phyloP scores from a whole-genome alignment of 1,139 yeast species.

The Pichia inconspicua region DNA sequence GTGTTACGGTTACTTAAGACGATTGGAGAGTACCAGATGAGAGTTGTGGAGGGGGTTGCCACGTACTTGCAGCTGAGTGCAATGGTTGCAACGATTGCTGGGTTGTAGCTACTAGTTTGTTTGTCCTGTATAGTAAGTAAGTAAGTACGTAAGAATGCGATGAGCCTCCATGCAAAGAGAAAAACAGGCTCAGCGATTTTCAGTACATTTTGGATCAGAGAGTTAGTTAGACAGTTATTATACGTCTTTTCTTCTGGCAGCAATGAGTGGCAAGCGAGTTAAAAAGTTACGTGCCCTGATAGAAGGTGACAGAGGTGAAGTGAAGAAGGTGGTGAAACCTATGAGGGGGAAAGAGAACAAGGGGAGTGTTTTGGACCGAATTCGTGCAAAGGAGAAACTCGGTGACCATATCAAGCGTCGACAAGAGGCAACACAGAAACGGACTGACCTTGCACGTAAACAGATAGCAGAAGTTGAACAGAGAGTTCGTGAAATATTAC shows the following conservation, averaged over 20 bases:
- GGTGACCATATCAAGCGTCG: not conserved
- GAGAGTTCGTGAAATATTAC: not conserved
- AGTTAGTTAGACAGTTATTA: too few relatives aligned
- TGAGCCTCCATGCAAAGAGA: not conserved
- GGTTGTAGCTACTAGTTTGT: not conserved
- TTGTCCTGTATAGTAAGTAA: too few relatives aligned
- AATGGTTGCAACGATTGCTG: constrained; percentile 57
- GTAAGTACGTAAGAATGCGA: too few relatives aligned
- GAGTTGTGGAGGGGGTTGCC: constrained; percentile 88
- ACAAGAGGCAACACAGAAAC: not conserved
- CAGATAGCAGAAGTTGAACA: not conserved
- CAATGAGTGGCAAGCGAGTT: not conserved
- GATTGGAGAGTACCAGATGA: constrained; percentile 86
- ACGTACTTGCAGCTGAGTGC: constrained; percentile 83
- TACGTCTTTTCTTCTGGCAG: not conserved
- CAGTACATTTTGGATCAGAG: not conserved
- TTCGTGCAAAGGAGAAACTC: not conserved
- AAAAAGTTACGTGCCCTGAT: not conserved
- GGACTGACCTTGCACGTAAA: not conserved
- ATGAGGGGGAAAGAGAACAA: not conserved
- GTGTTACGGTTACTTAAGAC: constrained; percentile 73
- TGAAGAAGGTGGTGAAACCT: too few relatives aligned
- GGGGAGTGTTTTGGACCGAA: not conserved
- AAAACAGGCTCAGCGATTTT: not conserved
- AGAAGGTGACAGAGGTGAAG: not conserved